Base-by-base conservation (phyloP, 2,329 filamentous ascomycete genomes). In the Dothideomycetes sp. region DNA sequence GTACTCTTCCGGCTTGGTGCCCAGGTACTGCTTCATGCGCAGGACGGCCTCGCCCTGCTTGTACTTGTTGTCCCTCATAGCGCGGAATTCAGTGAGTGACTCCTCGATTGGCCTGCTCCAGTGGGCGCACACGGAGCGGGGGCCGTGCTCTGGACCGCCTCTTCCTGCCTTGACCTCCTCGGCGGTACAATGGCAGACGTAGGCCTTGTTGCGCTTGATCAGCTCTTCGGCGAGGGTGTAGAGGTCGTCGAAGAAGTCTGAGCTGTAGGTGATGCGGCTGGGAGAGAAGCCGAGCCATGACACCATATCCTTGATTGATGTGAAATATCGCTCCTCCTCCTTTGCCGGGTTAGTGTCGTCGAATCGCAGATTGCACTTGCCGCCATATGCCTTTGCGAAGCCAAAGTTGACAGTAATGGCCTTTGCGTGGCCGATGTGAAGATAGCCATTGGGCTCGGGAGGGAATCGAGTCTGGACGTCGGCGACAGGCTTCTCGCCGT, bases 401-500 rank as follows among this genome's bases (percentile, higher is more conserved):
- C 89, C 89, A 63, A 96, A 96, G 64, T 96, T 95, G 60, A 96
- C 78, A 0, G 86, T 82, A 59, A 96, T 95, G 16, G 91, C 89
- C 66, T 96, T 96, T 48, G 83, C 84, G 58, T 96, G 91, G 15
- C 89, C 89, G 50, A 96, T 83, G 57, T 95, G 88, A 8, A 95
- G 73, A 58, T 82, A 95, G 40, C 89, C 91, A 59, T 96, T 96
- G 35, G 91, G 91, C 63, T 70, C 68, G 19, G 68, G 68, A 0
- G 68, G 68, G 44, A 71, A 71, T 38, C 68, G 66, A 8, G 68
- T 66, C 39, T 62, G 58, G 29, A 70, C 65, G 10, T 64, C 53
- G 19, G 55, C 47, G 34, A 63, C 64, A 1, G 65, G 61, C 54
- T 70, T 69, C 53, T 70, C 65, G 37, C 66, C 60, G 53, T 70